Base-by-base conservation (phyloP, 768 basidiomycete genomes). In the Boletus reticulatus region DNA sequence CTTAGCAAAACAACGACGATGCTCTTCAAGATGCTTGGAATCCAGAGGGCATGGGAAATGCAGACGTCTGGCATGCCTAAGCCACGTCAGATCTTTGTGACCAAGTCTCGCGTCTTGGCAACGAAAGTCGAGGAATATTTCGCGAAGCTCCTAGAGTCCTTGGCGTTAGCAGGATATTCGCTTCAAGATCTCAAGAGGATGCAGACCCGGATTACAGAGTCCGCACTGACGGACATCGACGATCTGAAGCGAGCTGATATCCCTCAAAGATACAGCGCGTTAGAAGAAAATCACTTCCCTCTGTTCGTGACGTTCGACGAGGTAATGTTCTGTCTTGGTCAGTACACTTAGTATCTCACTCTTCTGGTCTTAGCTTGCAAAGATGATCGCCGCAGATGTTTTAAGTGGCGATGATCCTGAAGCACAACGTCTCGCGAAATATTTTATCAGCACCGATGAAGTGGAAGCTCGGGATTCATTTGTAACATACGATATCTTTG, bases 81-180 rank as follows among this genome's bases (percentile, higher is more conserved):
- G 61, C 83, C 84, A 4, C 78, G 86, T 13, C 88, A 90, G 61
- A 66, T 90, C 13, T 90, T 90, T 56, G 80, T 90, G 3, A 89
- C 88, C 0, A 84, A 87, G 61, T 89, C 88, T 3, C 77, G 76
- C 17, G 74, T 83, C 17, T 77, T 90, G 4, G 85, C 85, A 0
- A 72, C 71, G n/a, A 87, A 86, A 58, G 88, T 90, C n/a, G 77
- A 85, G 57, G 82, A 85, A 42, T 84, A 87, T 62, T 91, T 84
- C 60, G 52, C 59, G 5, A 80, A 80, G 59, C 68, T 88, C 17
- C 59, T 79, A 10, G 69, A 75, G 9, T 81, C 84, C 0, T 66
- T 83, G 32, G 58, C 66, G 4, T 62, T 75, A 4, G 73, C 73
- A 10, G 65, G 71, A 3, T 67, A 72, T 43, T 66, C 77, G 4